These are phyloP conservation scores for Ilyonectria robusta DNA, from an alignment of 2,329 filamentous ascomycete species.

Conservation along the genomic window DNA sequence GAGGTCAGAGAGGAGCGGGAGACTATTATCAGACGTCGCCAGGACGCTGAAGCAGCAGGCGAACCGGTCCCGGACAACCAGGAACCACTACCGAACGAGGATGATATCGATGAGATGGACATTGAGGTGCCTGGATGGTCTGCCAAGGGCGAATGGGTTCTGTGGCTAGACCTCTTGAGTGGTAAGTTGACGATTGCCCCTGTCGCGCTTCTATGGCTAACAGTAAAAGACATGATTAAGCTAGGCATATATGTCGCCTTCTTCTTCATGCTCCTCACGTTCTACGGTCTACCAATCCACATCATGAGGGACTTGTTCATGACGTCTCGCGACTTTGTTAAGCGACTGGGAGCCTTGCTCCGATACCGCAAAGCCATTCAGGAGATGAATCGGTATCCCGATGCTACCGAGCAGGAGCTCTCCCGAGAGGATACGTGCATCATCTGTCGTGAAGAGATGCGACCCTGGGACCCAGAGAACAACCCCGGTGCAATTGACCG, in stretches of 20 bases:
- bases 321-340: constrained; percentile 91
- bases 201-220: constrained; percentile 33
- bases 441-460: constrained; percentile 97
- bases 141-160: constrained; percentile 91
- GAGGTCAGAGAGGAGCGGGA: constrained; percentile 75
- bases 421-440: constrained; percentile 93
- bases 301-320: constrained; percentile 97
- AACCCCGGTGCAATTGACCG: constrained; percentile 83
- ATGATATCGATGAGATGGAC: constrained; percentile 92
- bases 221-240: constrained; percentile 83
- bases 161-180: constrained; percentile 87
- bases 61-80: constrained; percentile 70
- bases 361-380: constrained; percentile 92
- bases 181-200: constrained; percentile 64
- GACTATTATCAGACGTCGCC: constrained; percentile 65
- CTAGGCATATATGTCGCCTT: constrained; percentile 90
- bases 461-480: constrained; percentile 74
- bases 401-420: constrained; percentile 90
- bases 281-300: constrained; percentile 96
- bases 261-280: constrained; percentile 92
- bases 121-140: constrained; percentile 97
- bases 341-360: constrained; percentile 88
- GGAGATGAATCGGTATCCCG: constrained; percentile 95
- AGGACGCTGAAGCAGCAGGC: constrained; percentile 63
- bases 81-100: constrained; percentile 72